phyloP scores from a whole-genome alignment of 139 green algal species.

The Coccomyxa sp. region DNA sequence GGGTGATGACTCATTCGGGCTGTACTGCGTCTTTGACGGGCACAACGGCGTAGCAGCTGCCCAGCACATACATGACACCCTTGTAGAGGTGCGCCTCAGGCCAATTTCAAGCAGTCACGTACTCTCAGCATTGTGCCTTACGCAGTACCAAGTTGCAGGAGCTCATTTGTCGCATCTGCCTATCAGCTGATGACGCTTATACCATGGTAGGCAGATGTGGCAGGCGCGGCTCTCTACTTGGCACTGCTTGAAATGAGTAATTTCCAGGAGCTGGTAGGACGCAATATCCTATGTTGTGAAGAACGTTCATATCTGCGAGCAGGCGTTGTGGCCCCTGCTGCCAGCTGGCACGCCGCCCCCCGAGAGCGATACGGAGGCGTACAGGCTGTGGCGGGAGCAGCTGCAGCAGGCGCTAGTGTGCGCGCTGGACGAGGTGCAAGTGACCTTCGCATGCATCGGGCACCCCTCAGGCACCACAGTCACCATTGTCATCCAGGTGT shows the following conservation, averaged over 20 bases:
- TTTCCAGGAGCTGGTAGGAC: no score
- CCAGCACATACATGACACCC: conserved; percentile 17
- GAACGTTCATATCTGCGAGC: neutral
- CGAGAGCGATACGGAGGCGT: neutral
- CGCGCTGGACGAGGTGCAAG: conserved; percentile 29
- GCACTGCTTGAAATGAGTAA: no score
- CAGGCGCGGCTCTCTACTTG: no score
- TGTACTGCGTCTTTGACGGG: conserved; percentile 60
- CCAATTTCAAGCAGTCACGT: no score
- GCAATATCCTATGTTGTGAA: no score
- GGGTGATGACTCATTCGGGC: conserved; percentile 17
- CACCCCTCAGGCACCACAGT: conserved; percentile 47
- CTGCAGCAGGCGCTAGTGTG: conserved; percentile 40
- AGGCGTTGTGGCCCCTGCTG: conserved; percentile 5
- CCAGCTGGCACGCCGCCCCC: neutral
- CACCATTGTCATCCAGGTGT: conserved; percentile 41
- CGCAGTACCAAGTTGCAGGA: no score
- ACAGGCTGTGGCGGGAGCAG: conserved; percentile 11
- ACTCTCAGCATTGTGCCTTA: no score
- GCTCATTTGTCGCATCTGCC: no score
- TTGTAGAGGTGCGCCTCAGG: conserved; percentile 17
- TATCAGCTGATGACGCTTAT: no score
- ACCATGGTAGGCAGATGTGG: no score
- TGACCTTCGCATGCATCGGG: conserved; percentile 34
- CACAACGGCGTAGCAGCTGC: conserved; percentile 56